phyloP scores from a whole-genome alignment of 768 basidiomycete species.

The Cyclocybe aegerita region DNA sequence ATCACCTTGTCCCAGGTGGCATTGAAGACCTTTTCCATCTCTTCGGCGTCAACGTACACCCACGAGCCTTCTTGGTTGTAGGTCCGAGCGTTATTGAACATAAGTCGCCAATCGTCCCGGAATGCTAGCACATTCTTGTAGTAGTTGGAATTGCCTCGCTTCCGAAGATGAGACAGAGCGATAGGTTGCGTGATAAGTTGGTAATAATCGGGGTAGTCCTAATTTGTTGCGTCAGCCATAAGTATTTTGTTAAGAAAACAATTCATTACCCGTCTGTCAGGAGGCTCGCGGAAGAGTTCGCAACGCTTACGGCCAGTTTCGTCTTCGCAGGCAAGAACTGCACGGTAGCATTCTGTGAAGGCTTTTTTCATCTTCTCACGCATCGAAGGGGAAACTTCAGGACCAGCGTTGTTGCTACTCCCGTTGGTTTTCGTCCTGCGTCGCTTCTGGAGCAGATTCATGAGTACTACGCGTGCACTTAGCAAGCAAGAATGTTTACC shows the following conservation, averaged over 20 bases:
- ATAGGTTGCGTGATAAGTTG: slow-evolving; percentile 86
- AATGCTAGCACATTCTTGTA: slow-evolving; percentile 78
- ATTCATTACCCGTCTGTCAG: slow-evolving; percentile 64
- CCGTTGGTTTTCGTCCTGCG: slow-evolving; percentile 63
- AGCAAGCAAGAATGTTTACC: slow-evolving; percentile 37
- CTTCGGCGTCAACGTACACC: slow-evolving; percentile 92
- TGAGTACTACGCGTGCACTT: not conserved
- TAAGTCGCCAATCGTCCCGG: slow-evolving; percentile 80
- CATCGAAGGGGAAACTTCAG: slow-evolving; percentile 55
- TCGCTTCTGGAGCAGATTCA: slow-evolving; percentile 61
- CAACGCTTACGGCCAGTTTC: slow-evolving; percentile 76
- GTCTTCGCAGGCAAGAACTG: slow-evolving; percentile 72
- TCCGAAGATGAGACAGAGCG: slow-evolving; percentile 82
- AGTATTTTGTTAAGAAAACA: not conserved
- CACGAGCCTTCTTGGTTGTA: slow-evolving; percentile 96
- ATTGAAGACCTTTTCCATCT: slow-evolving; percentile 90
- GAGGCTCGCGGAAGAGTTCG: slow-evolving; percentile 86
- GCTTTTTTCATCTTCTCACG: slow-evolving; percentile 83
- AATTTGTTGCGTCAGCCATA: not conserved
- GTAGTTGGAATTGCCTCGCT: slow-evolving; percentile 59
- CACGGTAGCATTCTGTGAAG: slow-evolving; percentile 73
- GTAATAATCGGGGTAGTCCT: slow-evolving; percentile 95
- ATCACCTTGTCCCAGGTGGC: slow-evolving; percentile 65
- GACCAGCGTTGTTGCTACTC: slow-evolving; percentile 27
- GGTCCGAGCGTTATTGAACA: slow-evolving; percentile 92